Evolutionary conservation across 2,329 filamentous ascomycete genomes (phyloP).

Genomic region (Ascochyta koolunga): DNA sequence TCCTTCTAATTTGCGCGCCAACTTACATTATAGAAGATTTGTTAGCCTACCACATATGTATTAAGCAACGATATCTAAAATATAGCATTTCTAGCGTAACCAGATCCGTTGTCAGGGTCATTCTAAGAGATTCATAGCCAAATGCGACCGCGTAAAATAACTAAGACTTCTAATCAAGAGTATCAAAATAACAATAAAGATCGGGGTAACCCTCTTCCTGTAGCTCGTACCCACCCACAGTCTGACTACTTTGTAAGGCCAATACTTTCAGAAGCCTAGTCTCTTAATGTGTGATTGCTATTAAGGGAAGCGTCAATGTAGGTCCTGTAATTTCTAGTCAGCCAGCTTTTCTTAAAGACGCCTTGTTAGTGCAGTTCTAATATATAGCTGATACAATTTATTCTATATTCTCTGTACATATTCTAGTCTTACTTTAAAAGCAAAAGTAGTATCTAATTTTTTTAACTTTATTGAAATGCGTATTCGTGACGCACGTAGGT

Average conservation of each 20-base stretch:
- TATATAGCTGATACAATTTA: conserved; percentile 7
- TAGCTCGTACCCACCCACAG: neutral
- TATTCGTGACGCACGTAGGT: too few species aligned
- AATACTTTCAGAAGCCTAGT: conserved; percentile 1
- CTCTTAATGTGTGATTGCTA: neutral
- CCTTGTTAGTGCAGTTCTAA: conserved; percentile 5
- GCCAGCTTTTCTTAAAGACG: neutral
- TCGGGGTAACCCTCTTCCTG: neutral
- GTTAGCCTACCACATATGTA: too few species aligned
- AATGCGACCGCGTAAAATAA: too few species aligned
- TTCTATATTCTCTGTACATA: conserved; percentile 5
- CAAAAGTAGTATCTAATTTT: neutral
- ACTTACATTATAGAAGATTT: too few species aligned
- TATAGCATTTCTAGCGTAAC: too few species aligned
- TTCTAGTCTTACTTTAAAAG: neutral
- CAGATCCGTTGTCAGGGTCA: too few species aligned
- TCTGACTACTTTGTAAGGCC: conserved; percentile 3
- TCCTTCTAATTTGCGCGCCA: too few species aligned
- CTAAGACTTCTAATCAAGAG: too few species aligned
- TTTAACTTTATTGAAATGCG: too few species aligned
- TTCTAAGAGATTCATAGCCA: too few species aligned
- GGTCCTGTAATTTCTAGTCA: conserved; percentile 6
- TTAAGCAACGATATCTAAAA: too few species aligned
- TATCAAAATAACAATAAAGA: neutral
- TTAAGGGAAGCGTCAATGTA: conserved; percentile 4